Evolutionary conservation across 352 stramenopile genomes (phyloP), one percentile per base, ranked within the genome.

Genomic region (Phytophthora pini): DNA sequence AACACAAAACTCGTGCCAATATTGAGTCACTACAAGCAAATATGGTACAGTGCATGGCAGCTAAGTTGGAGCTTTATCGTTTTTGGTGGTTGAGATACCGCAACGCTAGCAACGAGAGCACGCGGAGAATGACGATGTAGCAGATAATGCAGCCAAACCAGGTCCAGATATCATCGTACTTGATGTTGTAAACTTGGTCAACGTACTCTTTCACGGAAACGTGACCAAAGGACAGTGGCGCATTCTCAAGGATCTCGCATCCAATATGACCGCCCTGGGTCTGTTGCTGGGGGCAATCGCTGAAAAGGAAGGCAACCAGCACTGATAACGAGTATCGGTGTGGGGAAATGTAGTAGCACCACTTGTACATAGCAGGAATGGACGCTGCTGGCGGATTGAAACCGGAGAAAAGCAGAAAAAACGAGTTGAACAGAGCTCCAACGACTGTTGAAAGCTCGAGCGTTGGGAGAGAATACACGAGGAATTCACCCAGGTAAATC

Each of bases 361-460:
- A 89, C 41, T 65, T 76, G 56, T 82, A 87, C 8, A 43, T 61
- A 0, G 12, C 36, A 11, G 80, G 76, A 44, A 87, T 84, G 17
- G 68, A 67, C 44, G 62, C 68, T 3, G 70, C 68, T 11, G 77
- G 74, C 4, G 75, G 75, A 22, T 80, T 80, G 43, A 76, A 88
- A 9, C 79, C 79, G 3, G 71, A 67, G 36, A 85, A 82, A 7
- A 85, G 39, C 17, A 83, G 48, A 39, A 83, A 82, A 11, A 88
- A 56, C 1, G 53, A 69, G n/a, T 59, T 64, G 6, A 64, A 61
- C 5, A 66, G 48, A 2, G 58, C 38, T 3, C 54, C 61, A 5
- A 46, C 39, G 7, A 69, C 43, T 20, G 53, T 57, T 22, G 44
- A 15, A 26, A 61, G 20, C 8, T 68, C 52, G n/a, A 68, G 44